Evolutionary conservation across 176 grass and related monocot species (phyloP), one percentile per base, ranked within the genome.

Genomic region (Avena eriantha): DNA sequence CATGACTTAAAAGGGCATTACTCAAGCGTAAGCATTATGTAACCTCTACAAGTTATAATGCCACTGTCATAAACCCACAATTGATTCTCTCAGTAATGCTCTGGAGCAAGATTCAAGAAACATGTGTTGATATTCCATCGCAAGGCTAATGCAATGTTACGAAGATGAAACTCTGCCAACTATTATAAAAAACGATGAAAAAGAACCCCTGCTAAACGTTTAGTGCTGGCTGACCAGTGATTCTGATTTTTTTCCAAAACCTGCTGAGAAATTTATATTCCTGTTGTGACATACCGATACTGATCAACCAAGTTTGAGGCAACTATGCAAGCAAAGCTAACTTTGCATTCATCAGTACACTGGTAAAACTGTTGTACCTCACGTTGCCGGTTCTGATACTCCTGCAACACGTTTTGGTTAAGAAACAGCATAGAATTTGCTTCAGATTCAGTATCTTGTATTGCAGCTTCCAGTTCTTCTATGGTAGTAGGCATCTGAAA

Each of bases 341-440:
- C 5, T 55, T 35, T 45, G 4, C 12, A 75, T 24, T 87, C 41
- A 73, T 41, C 41, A 14, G 10, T 33, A 46, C 14, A 85, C 1
- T 43, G 9, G 4, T 34, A 36, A n/a, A 78, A 6, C 58, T 55
- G 19, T 43, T 73, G 72, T 88, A 98, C 96, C 93, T 98, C 87
- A 34, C 10, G 78, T 58, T 98, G 85, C 58, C 92, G 84, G 36
- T 19, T 91, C 83, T 98, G 92, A 88, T 94, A 94, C 86, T 98
- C 96, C 68, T 92, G 82, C 79, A 98, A 86, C 81, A 98, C 88
- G 22, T 98, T 98, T 82, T 95, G 90, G 73, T 96, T 98, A 79
- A 98, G 90, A 91, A 94, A 95, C 43, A 98, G 41, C 93, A 98
- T 96, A 48, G 92, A 95, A 89, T 95, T 98, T 80, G 96, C 96